Evolutionary conservation across 108 stramenopile species (phyloP), one percentile per base, ranked within the genome.

Genomic region (Chaetoceros tenuissimus): DNA sequence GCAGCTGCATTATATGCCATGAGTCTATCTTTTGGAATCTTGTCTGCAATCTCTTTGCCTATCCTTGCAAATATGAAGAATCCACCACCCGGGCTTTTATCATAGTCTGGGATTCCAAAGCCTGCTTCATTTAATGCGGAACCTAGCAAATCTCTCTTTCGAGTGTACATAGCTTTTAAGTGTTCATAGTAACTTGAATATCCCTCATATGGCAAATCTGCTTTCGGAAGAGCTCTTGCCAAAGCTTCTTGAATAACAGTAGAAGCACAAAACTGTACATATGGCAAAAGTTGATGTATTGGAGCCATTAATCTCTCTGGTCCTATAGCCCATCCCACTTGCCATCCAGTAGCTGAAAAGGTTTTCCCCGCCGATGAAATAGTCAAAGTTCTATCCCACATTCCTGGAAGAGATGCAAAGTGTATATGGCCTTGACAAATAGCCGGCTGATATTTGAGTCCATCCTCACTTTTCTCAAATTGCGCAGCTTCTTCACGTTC

Each of bases 281-380:
- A 97, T 5, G 89, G 88, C 17, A 92, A 65, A 20, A 88, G 51
- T 51, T 76, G 75, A 62, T 92, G 85, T 50, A 92, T 77, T 27
- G 78, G 79, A 18, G 66, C 59, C 27, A 93, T 75, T 51, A 97
- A 71, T 3, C 70, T 73, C 17, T 66, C 52, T 5, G 98, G 96
- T 19, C 94, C 98, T 43, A 97, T 73, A 57, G 85, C 81, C 96
- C 97, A 99, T 8, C 98, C 98, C n/a, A 96, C 90, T 74, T 97
- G 91, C 98, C 98, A 99, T 5, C 98, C 98, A 0, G 98, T 99
- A 5, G 94, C 93, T 19, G 94, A 94, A 60, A 99, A 99, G 3
- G 98, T 98, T 64, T 99, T 99, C 3, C 98, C 98, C 1, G 96
- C 94, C n/a, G 94, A 96, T 8, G 93, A 96, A 17, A 99, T 84